Percentiles rank a stretch among this genome's conserved stretches.
These are phyloP conservation scores for Cutaneotrichosporon cyanovorans DNA, from an alignment of 1,284 basidiomycete genomes.

Conservation along the genomic window DNA sequence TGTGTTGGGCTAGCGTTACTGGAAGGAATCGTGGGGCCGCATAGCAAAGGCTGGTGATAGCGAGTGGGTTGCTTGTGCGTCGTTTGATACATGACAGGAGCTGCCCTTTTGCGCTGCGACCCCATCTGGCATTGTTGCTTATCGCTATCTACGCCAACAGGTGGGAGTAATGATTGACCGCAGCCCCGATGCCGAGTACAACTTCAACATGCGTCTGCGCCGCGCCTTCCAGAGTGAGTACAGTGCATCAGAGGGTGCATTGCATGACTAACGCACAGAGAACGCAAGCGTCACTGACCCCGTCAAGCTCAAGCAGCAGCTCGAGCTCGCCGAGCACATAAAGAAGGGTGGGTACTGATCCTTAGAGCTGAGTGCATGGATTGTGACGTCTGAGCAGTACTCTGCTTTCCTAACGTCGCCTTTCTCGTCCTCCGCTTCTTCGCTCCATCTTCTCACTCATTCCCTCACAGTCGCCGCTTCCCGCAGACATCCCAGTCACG, in stretches of 20 bases:
- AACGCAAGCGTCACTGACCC: slow-evolving; percentile 62
- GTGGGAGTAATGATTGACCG: slow-evolving; percentile 1
- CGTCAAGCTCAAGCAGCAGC: slow-evolving; percentile 66
- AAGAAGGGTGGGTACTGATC: slow-evolving; percentile 61
- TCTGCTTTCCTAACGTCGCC: too few relatives aligned
- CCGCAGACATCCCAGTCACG: too few relatives aligned
- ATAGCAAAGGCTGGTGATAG: too few relatives aligned
- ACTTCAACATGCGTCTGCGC: slow-evolving; percentile 44
- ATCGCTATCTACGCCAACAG: too few relatives aligned
- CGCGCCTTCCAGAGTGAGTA: slow-evolving; percentile 44
- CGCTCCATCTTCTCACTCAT: too few relatives aligned
- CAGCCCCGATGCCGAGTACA: slow-evolving; percentile 44
- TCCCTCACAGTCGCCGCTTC: too few relatives aligned
- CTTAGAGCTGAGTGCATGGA: not conserved
- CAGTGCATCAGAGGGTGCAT: not conserved
- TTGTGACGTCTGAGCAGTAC: not conserved
- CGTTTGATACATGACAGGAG: too few relatives aligned
- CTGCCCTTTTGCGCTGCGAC: too few relatives aligned
- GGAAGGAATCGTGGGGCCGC: too few relatives aligned
- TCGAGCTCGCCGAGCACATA: slow-evolving; percentile 75
- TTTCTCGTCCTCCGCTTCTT: not conserved
- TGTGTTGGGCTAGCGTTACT: too few relatives aligned
- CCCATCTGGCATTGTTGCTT: too few relatives aligned
- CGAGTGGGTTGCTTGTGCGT: too few relatives aligned
- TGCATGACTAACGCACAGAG: slow-evolving; percentile 49